Evolutionary conservation across 192 early-diverging fungal genomes (phyloP).

Genomic region (Podila clonocystis): DNA sequence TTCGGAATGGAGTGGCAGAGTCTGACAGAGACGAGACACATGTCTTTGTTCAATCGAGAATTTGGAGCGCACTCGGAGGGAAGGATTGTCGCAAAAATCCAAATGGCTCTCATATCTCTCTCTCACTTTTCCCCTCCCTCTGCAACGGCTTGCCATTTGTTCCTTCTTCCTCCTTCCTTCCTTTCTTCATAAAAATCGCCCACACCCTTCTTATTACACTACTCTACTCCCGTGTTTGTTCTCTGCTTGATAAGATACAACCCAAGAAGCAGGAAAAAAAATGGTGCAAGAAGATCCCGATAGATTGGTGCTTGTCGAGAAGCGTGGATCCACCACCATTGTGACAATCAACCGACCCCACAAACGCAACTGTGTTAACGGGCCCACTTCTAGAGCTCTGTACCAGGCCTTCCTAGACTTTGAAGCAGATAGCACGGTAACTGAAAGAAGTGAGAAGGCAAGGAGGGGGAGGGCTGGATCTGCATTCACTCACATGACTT

Average conservation of each 20-base stretch:
- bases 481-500: neutral
- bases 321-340: constrained; percentile 23
- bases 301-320: constrained; percentile 35
- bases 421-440: constrained; percentile 52
- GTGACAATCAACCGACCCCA: constrained; percentile 55
- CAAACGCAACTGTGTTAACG: constrained; percentile 60
- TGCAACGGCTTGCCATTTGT: too few species aligned
- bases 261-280: neutral
- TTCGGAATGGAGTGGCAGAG: too few species aligned
- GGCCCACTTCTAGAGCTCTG: constrained; percentile 50
- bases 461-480: neutral
- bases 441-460: neutral
- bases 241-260: neutral
- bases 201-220: neutral
- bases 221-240: neutral
- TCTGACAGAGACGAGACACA: too few species aligned
- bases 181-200: neutral
- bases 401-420: constrained; percentile 60
- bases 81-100: too few species aligned
- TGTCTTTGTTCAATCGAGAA: too few species aligned
- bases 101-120: too few species aligned
- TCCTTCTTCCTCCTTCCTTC: neutral
- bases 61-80: too few species aligned
- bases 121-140: too few species aligned
- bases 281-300: constrained; percentile 28